Percentiles rank a stretch among this genome's conserved stretches.
phyloP scores from a whole-genome alignment of 1,139 yeast species.

The Pichia sp. region DNA sequence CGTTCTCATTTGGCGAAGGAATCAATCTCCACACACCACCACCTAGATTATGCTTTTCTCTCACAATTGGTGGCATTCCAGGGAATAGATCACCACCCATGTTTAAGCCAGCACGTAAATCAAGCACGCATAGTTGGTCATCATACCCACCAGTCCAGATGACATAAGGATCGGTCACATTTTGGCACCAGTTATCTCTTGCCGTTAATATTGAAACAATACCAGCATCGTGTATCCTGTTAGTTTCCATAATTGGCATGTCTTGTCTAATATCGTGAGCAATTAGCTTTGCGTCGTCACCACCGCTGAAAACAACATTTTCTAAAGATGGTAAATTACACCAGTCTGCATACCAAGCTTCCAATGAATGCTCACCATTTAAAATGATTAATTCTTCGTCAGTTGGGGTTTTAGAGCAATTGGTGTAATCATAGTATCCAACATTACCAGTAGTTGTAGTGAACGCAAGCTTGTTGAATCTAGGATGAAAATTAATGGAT shows the following conservation, averaged over 20 bases:
- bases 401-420: constrained; percentile 6
- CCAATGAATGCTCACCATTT: constrained; percentile 45
- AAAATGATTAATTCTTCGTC: neutral
- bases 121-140: constrained; percentile 63
- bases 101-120: constrained; percentile 43
- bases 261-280: constrained; percentile 61
- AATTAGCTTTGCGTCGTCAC: constrained; percentile 73
- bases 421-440: constrained; percentile 28
- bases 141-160: constrained; percentile 93
- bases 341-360: constrained; percentile 86
- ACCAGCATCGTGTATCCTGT: constrained; percentile 75
- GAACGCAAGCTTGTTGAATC: constrained; percentile 28
- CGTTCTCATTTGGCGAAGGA: constrained; percentile 41
- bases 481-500: constrained; percentile 55
- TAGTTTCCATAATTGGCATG: constrained; percentile 44
- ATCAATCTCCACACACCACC: constrained; percentile 95
- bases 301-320: constrained; percentile 74
- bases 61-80: constrained; percentile 41
- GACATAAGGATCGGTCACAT: constrained; percentile 34
- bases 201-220: constrained; percentile 65
- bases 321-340: constrained; percentile 48
- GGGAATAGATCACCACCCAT: constrained; percentile 35
- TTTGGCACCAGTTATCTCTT: constrained; percentile 15
- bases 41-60: constrained; percentile 46
- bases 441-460: constrained; percentile 57